Percentiles rank a stretch among this genome's conserved stretches.
Evolutionary conservation across 257 asterid genomes (phyloP).

Genomic region (Solanum sitiens): DNA sequence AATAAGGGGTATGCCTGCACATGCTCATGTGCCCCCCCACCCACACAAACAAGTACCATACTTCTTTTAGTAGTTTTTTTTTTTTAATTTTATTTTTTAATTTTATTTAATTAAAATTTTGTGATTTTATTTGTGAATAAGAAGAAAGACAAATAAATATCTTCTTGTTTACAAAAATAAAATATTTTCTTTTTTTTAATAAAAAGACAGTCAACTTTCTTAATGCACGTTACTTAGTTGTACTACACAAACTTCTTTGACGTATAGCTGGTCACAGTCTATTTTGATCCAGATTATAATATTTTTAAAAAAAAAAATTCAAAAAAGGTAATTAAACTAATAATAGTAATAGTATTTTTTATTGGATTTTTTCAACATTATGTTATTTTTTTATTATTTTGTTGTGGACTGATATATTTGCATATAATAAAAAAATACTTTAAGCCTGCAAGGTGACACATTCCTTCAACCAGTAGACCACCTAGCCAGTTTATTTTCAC

Average conservation of each 20-base stretch:
- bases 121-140: not conserved
- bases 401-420: slow-evolving; percentile 1
- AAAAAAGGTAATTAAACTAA: not conserved
- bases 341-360: not conserved
- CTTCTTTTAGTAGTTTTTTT: not conserved
- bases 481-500: not conserved
- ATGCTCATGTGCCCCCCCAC: not conserved
- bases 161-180: not conserved
- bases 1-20: not conserved
- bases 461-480: not conserved
- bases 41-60: not conserved
- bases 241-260: not conserved
- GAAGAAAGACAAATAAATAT: not conserved
- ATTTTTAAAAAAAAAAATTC: not conserved
- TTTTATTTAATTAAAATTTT: not conserved
- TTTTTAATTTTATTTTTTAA: not conserved
- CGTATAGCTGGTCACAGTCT: not conserved
- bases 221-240: not conserved
- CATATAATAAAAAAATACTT: not conserved
- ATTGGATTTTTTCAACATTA: not conserved
- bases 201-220: not conserved
- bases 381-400: not conserved
- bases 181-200: too few species aligned
- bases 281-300: not conserved
- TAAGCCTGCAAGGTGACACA: not conserved